Evolutionary conservation across 306 rosid species (phyloP).

Genomic region (Castanopsis chinensis): DNA sequence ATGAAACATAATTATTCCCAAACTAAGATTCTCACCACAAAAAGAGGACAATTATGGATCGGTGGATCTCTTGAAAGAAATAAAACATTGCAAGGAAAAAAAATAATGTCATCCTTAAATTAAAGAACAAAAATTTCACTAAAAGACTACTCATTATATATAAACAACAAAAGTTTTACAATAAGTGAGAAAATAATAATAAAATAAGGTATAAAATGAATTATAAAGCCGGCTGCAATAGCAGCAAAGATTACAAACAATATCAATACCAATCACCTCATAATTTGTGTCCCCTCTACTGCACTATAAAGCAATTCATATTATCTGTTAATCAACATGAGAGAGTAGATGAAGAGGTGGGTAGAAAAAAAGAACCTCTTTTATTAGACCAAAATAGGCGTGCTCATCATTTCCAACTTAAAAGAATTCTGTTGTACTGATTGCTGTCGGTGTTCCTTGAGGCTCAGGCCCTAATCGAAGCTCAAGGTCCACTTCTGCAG

Average conservation of each 20-base stretch:
- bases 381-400: conserved; percentile 7
- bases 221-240: conserved; percentile 17
- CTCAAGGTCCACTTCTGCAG: conserved; percentile 47
- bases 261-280: conserved; percentile 1
- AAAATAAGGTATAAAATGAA: background rate
- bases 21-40: background rate
- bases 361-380: conserved; percentile 29
- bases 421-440: conserved; percentile 46
- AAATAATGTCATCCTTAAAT: background rate
- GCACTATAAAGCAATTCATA: background rate
- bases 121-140: background rate
- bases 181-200: background rate
- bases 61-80: background rate
- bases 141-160: conserved; percentile 8
- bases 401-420: background rate
- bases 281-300: background rate
- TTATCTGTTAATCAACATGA: conserved; percentile 2
- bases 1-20: background rate
- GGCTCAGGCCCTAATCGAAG: conserved; percentile 55
- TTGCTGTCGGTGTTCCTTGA: conserved; percentile 17
- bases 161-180: conserved; percentile 6
- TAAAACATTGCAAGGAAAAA: background rate
- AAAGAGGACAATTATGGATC: background rate
- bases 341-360: conserved; percentile 22
- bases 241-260: conserved; percentile 16